Evolutionary conservation across 1,139 yeast species (phyloP), one percentile per base, ranked within the genome.

Genomic region (Neolecta irregularis): DNA sequence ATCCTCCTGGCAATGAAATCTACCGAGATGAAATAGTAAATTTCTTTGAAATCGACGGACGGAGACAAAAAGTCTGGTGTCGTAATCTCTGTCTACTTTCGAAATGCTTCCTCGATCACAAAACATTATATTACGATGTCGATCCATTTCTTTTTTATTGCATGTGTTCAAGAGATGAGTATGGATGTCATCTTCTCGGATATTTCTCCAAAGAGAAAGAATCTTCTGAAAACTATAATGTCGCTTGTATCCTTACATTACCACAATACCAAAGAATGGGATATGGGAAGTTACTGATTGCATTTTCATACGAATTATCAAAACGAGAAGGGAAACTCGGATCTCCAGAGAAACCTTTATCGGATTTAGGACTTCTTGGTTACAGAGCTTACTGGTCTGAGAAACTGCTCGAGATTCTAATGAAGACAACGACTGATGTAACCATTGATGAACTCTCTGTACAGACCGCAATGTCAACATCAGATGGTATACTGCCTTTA

Each of bases 321-420:
- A 72, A 74, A 49, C 76, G 73, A 40, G 98, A 91, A 51, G 75
- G 75, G 40, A 88, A 85, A 53, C 71, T 74, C 2, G 99, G 99
- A 0, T 81, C 95, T 0, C 99, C 98, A 0, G 99, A 88, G 57
- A 91, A 91, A 50, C 99, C 99, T 2, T 62, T 88, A 22, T 81
- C 95, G 0, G 96, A 88, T 64, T 65, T 88, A 51, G 99, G 99
- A 23, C 62, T 88, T 24, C 64, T 88, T 33, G 79, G 93, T 3
- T 88, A 91, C 53, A 72, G 98, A 54, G 95, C 96, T 0, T 91
- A 69, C 53, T 88, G 99, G 99, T 74, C 96, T 0, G 96, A 88
- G 48, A 74, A 91, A 0, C 64, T 88, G 40, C 74, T 83, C 9
- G 74, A 72, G 38, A 54, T 81, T 26, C 57, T 88, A 24, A 75